These are phyloP conservation scores for Colletotrichum ledebouriae DNA, from an alignment of 2,329 filamentous ascomycete genomes.

Conservation along the genomic window DNA sequence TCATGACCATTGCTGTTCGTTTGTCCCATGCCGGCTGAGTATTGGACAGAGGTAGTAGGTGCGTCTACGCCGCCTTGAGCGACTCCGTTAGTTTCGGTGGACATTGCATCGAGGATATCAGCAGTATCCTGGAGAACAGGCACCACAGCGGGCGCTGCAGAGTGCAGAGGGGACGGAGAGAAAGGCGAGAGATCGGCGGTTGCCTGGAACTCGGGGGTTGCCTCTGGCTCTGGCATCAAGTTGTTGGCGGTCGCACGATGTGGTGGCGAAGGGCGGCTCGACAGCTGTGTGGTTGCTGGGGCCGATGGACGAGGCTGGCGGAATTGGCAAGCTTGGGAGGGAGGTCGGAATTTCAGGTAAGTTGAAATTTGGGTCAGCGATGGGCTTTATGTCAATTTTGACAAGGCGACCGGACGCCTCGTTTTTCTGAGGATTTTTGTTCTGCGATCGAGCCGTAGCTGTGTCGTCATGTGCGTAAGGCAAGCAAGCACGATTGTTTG, in stretches of 20 bases:
- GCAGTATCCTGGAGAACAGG: constrained; percentile 66
- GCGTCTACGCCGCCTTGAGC: constrained; percentile 40
- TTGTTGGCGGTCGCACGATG: constrained; percentile 23
- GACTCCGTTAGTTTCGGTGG: constrained; percentile 46
- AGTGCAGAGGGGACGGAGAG: constrained; percentile 63
- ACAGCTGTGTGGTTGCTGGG: constrained; percentile 18
- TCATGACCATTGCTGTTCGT: constrained; percentile 38
- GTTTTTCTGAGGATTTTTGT: constrained; percentile 20
- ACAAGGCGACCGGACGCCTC: constrained; percentile 38
- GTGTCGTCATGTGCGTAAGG: constrained; percentile 26
- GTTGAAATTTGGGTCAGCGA: constrained; percentile 11
- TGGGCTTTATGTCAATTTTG: constrained; percentile 37
- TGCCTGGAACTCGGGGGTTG: constrained; percentile 60
- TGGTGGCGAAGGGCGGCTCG: constrained; percentile 12
- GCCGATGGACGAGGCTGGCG: constrained; percentile 25
- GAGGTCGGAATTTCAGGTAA: background rate
- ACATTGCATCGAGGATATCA: constrained; percentile 63
- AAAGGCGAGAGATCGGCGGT: constrained; percentile 66
- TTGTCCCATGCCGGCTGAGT: background rate
- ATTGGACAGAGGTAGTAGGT: constrained; percentile 42
- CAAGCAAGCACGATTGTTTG: constrained; percentile 27
- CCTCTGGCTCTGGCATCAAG: constrained; percentile 60
- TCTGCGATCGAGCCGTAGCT: constrained; percentile 20
- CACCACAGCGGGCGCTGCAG: constrained; percentile 60
- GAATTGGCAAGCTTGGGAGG: constrained; percentile 19